phyloP scores from a whole-genome alignment of 2,329 filamentous ascomycete genomes.

The Aspergillus sp. region DNA sequence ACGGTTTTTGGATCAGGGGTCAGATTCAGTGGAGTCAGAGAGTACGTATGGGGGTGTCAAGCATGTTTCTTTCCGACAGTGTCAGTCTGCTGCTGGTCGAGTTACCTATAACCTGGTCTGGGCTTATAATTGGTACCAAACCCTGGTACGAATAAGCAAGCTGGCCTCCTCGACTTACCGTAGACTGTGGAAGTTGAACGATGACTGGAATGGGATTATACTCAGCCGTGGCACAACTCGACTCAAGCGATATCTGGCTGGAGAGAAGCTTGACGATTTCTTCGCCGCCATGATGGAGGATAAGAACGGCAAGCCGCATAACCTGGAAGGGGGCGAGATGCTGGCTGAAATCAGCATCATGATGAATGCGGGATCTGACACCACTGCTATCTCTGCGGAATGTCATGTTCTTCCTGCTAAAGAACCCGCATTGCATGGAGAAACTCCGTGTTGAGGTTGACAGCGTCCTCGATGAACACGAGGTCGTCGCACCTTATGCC shows the following conservation, averaged over 20 bases:
- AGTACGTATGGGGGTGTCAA: slow-evolving; percentile 14
- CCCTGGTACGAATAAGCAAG: slow-evolving; percentile 10
- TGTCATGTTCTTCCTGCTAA: slow-evolving; percentile 45
- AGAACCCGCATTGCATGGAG: slow-evolving; percentile 34
- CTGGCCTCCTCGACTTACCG: slow-evolving; percentile 13
- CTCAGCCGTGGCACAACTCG: slow-evolving; percentile 14
- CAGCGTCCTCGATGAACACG: slow-evolving; percentile 32
- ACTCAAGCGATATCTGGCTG: slow-evolving; percentile 21
- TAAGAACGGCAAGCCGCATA: slow-evolving; percentile 33
- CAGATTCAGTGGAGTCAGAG: slow-evolving; percentile 21
- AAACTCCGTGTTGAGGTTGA: slow-evolving; percentile 41
- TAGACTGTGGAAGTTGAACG: slow-evolving; percentile 11
- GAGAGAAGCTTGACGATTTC: slow-evolving; percentile 52
- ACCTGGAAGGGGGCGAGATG: slow-evolving; percentile 51
- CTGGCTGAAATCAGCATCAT: slow-evolving; percentile 43
- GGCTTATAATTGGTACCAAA: slow-evolving; percentile 16
- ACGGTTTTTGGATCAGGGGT: slow-evolving; percentile 31
- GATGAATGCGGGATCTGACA: slow-evolving; percentile 44
- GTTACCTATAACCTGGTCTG: slow-evolving; percentile 16
- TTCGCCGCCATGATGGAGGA: slow-evolving; percentile 48
- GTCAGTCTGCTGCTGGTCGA: slow-evolving; percentile 7
- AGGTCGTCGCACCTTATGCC: slow-evolving; percentile 41
- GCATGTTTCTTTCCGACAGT: slow-evolving; percentile 14
- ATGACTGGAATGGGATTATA: slow-evolving; percentile 15
- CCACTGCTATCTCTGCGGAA: slow-evolving; percentile 48